phyloP scores from a whole-genome alignment of 208 protist species.

The Plasmodiophora brassicae region DNA sequence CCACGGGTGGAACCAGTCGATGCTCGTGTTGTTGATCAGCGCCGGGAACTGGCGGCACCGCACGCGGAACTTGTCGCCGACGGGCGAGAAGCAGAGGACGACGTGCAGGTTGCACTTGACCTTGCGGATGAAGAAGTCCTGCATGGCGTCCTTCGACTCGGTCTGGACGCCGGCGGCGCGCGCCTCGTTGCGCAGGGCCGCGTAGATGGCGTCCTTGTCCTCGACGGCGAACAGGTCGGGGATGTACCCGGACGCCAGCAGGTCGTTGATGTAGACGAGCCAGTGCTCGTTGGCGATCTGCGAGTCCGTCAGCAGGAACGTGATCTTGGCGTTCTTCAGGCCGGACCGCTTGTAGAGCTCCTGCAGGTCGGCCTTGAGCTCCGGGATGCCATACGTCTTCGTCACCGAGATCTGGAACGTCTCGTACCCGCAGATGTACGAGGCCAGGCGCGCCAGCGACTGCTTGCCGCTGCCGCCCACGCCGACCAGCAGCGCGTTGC shows the following conservation, averaged over 20 bases:
- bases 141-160: constrained; percentile 69
- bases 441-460: constrained; percentile 77
- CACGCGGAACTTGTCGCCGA: constrained; percentile 89
- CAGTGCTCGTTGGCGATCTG: constrained; percentile 92
- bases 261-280: constrained; percentile 80
- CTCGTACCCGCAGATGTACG: constrained; percentile 91
- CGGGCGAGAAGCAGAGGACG: constrained; percentile 93
- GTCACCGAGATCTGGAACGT: constrained; percentile 94
- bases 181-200: constrained; percentile 58
- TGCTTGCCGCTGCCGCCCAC: constrained; percentile 73
- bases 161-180: constrained; percentile 63
- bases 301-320: constrained; percentile 92
- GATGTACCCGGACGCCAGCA: constrained; percentile 64
- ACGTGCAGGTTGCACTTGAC: constrained; percentile 90
- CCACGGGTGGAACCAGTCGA: constrained; percentile 98
- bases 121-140: constrained; percentile 88
- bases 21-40: constrained; percentile 91
- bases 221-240: constrained; percentile 63
- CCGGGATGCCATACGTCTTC: constrained; percentile 85
- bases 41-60: constrained; percentile 95
- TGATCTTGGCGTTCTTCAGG: constrained; percentile 79
- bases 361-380: constrained; percentile 90
- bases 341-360: constrained; percentile 89
- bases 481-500: constrained; percentile 86
- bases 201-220: constrained; percentile 65